Percentiles rank a stretch among this genome's conserved stretches.
Conservation (phyloP, 2,329 filamentous ascomycete species). For the Anisogramma anomala region DNA sequence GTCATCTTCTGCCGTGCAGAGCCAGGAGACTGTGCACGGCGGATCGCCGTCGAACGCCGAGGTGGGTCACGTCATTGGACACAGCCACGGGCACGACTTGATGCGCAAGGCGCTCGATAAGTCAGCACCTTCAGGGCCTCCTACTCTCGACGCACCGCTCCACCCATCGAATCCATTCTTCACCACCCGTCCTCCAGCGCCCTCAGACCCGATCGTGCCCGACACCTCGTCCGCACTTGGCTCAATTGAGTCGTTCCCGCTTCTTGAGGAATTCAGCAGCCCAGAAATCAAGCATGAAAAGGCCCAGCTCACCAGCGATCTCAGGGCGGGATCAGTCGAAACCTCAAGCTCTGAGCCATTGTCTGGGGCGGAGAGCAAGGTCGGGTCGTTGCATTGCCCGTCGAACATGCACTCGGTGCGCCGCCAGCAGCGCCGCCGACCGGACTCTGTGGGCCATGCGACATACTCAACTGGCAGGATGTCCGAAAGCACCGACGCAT, state of each 20-base stretch:
- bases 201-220: background rate
- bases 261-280: background rate
- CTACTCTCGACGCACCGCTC: conserved; percentile 1
- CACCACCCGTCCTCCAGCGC: too few relatives aligned
- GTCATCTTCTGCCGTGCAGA: conserved; percentile 7
- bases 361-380: background rate
- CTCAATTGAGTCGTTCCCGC: background rate
- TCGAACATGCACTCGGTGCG: conserved; percentile 10
- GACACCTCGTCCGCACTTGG: background rate
- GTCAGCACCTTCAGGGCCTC: background rate
- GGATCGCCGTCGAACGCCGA: background rate
- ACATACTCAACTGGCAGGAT: conserved; percentile 20
- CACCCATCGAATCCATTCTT: background rate
- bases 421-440: background rate
- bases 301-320: background rate
- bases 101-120: background rate
- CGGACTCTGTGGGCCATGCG: conserved; percentile 17
- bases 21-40: background rate
- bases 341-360: background rate
- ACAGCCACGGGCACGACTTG: background rate
- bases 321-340: background rate
- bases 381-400: background rate
- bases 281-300: background rate
- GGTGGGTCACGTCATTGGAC: background rate
- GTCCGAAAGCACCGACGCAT: conserved; percentile 14